phyloP scores from a whole-genome alignment of 2,329 filamentous ascomycete species.

The Paraconiothyrium sp. region DNA sequence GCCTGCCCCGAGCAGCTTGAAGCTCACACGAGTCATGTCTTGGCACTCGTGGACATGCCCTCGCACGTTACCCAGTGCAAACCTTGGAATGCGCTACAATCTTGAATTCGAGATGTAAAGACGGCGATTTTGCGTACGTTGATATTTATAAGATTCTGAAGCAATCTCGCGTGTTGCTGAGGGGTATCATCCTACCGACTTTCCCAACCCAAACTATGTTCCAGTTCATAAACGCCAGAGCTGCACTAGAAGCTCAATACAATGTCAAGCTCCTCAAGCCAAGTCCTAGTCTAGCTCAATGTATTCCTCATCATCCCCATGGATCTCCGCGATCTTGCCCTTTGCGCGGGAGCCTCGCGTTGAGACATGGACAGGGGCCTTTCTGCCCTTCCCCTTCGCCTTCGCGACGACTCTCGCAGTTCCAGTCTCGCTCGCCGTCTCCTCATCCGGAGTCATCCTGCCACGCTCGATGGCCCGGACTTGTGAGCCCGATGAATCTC shows the following conservation, averaged over 20 bases:
- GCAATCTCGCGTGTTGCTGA: neutral
- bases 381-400: slow-evolving; percentile 22
- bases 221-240: neutral
- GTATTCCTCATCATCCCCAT: slow-evolving; percentile 33
- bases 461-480: slow-evolving; percentile 13
- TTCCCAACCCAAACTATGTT: neutral
- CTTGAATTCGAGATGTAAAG: neutral
- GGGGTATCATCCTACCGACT: slow-evolving; percentile 21
- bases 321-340: slow-evolving; percentile 31
- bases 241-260: neutral
- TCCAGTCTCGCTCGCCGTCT: slow-evolving; percentile 16
- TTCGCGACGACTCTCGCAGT: slow-evolving; percentile 16
- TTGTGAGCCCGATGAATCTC: neutral
- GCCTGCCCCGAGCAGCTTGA: slow-evolving; percentile 7
- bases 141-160: neutral
- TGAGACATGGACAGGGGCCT: slow-evolving; percentile 13
- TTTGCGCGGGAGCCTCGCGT: slow-evolving; percentile 23
- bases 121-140: neutral
- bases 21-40: slow-evolving; percentile 36
- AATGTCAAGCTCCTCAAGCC: neutral
- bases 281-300: slow-evolving; percentile 40
- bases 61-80: neutral
- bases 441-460: slow-evolving; percentile 21
- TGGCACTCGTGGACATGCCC: slow-evolving; percentile 21
- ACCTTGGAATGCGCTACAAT: neutral